A percentile compares a stretch with the other conserved stretches of the same genome.
Evolutionary conservation across 2,329 filamentous ascomycete genomes (phyloP).

Genomic region (Ophiostoma piceae): DNA sequence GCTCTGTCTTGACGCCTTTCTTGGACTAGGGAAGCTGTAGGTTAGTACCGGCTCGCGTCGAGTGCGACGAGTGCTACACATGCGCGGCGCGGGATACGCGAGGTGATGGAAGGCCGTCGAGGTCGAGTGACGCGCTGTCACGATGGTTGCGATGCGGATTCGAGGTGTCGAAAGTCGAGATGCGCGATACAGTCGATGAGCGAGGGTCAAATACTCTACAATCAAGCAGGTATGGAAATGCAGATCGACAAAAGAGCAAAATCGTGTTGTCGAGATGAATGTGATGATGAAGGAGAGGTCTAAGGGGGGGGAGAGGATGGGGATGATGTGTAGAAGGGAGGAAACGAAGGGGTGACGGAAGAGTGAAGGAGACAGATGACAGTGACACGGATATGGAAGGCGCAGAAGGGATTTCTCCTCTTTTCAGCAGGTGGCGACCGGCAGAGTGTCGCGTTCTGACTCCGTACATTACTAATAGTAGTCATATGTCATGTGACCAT

Average conservation of each 20-base stretch:
- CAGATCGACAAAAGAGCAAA: not conserved
- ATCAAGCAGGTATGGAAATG: not conserved
- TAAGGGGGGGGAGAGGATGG: not conserved
- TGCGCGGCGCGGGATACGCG: not conserved
- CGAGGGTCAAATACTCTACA: not conserved
- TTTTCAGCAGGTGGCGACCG: not conserved
- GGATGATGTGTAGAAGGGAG: not conserved
- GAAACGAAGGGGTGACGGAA: not conserved
- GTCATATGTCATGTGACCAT: not conserved
- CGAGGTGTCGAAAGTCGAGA: slow-evolving; percentile 1
- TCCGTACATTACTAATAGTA: not conserved
- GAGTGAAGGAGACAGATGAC: not conserved
- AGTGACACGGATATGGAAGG: not conserved
- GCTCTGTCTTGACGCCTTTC: not conserved
- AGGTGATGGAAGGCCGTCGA: slow-evolving; percentile 2
- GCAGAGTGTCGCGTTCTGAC: not conserved
- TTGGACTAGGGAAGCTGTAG: not conserved
- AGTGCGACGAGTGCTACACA: not conserved
- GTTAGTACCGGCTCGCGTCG: slow-evolving; percentile 9
- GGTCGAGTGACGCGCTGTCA: not conserved
- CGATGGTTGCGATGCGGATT: slow-evolving; percentile 12
- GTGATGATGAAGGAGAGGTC: not conserved
- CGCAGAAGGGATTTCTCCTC: slow-evolving; percentile 1
- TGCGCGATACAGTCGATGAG: not conserved
- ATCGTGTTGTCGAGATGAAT: not conserved